Conservation (phyloP, 345 rosid species). For the Salix arbutifolia region DNA sequence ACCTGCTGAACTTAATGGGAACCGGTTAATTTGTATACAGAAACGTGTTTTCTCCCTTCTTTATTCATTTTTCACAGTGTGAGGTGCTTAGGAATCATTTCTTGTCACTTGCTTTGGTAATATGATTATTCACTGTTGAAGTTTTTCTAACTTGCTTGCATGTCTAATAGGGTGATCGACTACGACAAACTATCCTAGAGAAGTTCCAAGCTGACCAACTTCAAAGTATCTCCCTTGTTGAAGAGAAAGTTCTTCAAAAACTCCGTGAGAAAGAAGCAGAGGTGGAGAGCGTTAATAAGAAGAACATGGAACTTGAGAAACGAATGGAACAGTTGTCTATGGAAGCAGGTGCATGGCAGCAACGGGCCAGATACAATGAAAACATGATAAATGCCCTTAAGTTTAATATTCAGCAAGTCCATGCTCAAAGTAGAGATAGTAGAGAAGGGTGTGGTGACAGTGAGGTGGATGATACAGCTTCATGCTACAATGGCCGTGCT, state of each 20-base stretch:
- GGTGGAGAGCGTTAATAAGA: conserved; percentile 57
- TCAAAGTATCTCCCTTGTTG: conserved; percentile 53
- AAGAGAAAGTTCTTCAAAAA: conserved; percentile 52
- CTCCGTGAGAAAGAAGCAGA: conserved; percentile 74
- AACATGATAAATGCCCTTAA: conserved; percentile 62
- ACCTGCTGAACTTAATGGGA: not conserved
- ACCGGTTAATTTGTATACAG: not conserved
- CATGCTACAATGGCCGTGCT: conserved; percentile 61
- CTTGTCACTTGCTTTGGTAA: too few relatives aligned
- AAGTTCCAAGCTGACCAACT: conserved; percentile 59
- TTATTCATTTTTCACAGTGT: not conserved
- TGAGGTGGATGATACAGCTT: conserved; percentile 83
- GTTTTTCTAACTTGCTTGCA: conserved; percentile 4
- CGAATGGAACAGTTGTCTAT: conserved; percentile 55
- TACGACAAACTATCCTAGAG: conserved; percentile 50
- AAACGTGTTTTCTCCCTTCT: not conserved
- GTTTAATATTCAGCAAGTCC: conserved; percentile 63
- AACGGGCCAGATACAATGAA: conserved; percentile 65
- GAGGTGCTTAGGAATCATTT: not conserved
- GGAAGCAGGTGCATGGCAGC: conserved; percentile 82
- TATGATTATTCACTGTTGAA: not conserved
- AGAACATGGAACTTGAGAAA: conserved; percentile 75
- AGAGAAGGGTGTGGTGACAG: conserved; percentile 92
- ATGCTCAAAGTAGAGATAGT: conserved; percentile 59
- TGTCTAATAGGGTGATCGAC: conserved; percentile 48